A percentile compares a stretch with the other conserved stretches of the same genome.
These are phyloP conservation scores for Microthlaspi erraticum DNA, from an alignment of 345 rosid genomes.

Conservation along the genomic window DNA sequence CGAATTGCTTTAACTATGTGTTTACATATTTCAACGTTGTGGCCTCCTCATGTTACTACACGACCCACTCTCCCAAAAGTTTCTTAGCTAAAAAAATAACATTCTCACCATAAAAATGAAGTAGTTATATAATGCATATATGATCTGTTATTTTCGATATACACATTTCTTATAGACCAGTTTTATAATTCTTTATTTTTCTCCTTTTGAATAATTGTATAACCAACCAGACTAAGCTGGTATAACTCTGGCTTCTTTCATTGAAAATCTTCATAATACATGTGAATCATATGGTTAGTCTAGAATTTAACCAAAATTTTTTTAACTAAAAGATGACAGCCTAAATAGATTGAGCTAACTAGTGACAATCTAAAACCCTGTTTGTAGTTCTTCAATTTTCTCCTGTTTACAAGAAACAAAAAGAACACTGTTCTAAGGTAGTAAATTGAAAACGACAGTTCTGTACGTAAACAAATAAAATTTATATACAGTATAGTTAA, in stretches of 20 bases:
- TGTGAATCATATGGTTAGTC: constrained; percentile 27
- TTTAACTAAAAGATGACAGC: background rate
- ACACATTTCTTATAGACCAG: background rate
- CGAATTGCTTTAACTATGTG: constrained; percentile 42
- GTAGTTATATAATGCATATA: constrained; percentile 24
- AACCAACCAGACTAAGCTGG: constrained; percentile 32
- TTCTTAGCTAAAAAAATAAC: constrained; percentile 3
- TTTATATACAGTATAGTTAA: background rate
- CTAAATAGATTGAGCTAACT: background rate
- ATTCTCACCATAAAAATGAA: constrained; percentile 21
- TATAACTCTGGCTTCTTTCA: constrained; percentile 20
- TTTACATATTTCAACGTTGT: constrained; percentile 46
- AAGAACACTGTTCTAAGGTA: too few species aligned
- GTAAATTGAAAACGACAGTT: background rate
- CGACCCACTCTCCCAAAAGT: constrained; percentile 50
- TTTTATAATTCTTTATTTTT: background rate
- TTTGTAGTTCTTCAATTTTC: background rate
- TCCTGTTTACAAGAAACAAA: too few species aligned
- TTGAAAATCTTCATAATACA: background rate
- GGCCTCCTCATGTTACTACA: constrained; percentile 49
- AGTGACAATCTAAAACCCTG: background rate
- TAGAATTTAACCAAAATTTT: background rate
- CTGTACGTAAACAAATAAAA: background rate
- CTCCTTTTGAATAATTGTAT: constrained; percentile 12
- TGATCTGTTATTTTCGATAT: constrained; percentile 6